Conservation (phyloP, 306 rosid species). For the Acacia crassicarpa region DNA sequence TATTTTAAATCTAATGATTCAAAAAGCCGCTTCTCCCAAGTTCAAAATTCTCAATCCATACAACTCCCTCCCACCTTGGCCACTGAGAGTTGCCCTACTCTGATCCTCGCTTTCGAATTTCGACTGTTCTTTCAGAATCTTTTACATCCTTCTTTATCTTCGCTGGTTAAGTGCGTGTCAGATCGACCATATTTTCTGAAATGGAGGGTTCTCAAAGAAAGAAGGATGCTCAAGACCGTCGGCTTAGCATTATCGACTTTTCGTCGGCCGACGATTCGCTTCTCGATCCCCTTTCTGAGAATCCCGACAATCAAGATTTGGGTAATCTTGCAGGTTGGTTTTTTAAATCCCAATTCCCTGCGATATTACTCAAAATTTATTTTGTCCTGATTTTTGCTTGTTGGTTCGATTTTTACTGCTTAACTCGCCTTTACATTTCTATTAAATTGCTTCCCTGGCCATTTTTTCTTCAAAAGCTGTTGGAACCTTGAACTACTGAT, state of each 20-base stretch:
- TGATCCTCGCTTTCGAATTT: background rate
- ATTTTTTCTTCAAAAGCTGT: background rate
- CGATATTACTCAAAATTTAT: background rate
- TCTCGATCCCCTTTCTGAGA: slow-evolving; percentile 41
- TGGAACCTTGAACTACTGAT: background rate
- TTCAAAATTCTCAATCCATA: slow-evolving; percentile 12
- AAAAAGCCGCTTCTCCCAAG: slow-evolving; percentile 18
- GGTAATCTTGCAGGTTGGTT: slow-evolving; percentile 32
- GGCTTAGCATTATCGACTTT: slow-evolving; percentile 86
- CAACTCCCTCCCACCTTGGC: background rate
- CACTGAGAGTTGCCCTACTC: background rate
- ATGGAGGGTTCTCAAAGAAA: slow-evolving; percentile 36
- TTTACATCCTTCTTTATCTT: background rate
- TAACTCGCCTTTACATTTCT: background rate
- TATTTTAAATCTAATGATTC: background rate
- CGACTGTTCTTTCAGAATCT: background rate
- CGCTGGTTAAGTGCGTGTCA: slow-evolving; percentile 9
- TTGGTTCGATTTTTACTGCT: background rate
- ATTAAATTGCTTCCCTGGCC: background rate
- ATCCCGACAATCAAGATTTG: slow-evolving; percentile 30
- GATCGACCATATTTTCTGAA: slow-evolving; percentile 22
- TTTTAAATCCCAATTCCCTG: too few relatives aligned
- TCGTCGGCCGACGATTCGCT: slow-evolving; percentile 93
- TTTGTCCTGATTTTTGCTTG: background rate
- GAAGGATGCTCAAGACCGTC: slow-evolving; percentile 44